Evolutionary conservation across 2,329 filamentous ascomycete genomes (phyloP).

Genomic region (Pestalotiopsis sp.): DNA sequence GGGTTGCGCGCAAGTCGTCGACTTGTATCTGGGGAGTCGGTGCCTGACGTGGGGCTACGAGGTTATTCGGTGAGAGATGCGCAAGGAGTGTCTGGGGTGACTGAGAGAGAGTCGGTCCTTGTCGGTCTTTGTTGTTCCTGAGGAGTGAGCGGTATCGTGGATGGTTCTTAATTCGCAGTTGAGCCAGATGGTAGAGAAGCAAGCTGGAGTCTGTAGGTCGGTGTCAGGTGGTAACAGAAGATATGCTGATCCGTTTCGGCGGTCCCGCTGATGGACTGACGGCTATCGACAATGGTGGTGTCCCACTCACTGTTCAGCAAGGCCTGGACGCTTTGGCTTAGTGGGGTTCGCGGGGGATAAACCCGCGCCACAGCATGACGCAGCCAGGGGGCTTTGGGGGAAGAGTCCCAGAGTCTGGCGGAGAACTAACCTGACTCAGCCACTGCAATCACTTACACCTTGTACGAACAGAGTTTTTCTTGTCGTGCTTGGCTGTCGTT

Average conservation of each 20-base stretch:
- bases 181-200: background rate
- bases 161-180: background rate
- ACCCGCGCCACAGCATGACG: constrained; percentile 14
- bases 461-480: background rate
- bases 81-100: background rate
- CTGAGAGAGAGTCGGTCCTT: background rate
- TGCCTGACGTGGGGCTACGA: background rate
- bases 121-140: background rate
- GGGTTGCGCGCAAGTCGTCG: background rate
- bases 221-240: background rate
- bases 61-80: background rate
- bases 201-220: background rate
- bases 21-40: background rate
- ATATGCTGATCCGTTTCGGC: background rate
- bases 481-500: background rate
- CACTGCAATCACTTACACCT: background rate
- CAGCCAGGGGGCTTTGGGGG: background rate
- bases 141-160: background rate
- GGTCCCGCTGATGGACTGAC: background rate
- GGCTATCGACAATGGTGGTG: background rate
- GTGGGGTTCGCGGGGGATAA: constrained; percentile 6
- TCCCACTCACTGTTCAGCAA: background rate
- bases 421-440: background rate
- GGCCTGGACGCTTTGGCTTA: background rate
- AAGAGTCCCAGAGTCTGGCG: too few species aligned